Evolutionary conservation across 495 filamentous ascomycete species (phyloP).

Genomic region (Penicillium manginii): DNA sequence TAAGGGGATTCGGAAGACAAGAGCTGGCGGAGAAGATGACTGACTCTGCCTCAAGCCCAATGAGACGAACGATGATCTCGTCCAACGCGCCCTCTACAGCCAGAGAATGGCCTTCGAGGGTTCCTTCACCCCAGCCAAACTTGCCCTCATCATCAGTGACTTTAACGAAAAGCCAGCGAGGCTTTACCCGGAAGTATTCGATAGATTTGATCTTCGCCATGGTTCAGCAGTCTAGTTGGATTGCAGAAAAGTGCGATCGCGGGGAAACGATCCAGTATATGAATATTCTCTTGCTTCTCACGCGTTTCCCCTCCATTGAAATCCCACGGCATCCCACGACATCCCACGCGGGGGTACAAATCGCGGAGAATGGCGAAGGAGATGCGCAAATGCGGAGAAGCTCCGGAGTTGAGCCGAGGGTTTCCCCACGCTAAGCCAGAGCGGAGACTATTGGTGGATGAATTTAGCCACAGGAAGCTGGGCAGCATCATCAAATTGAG

Average conservation of each 20-base stretch:
- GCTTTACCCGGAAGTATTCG: conserved; percentile 78
- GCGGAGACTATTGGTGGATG: conserved; percentile 16
- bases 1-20: neutral
- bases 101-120: conserved; percentile 75
- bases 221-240: neutral
- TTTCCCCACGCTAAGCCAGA: neutral
- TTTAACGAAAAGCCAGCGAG: conserved; percentile 84
- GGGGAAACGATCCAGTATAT: neutral
- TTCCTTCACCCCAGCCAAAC: conserved; percentile 81
- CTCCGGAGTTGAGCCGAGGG: conserved; percentile 12
- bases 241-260: neutral
- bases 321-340: neutral
- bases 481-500: neutral
- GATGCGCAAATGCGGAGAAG: conserved; percentile 1
- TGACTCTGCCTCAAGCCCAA: conserved; percentile 80
- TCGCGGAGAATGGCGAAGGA: neutral
- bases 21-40: conserved; percentile 8
- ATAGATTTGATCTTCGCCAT: conserved; percentile 75
- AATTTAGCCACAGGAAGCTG: neutral
- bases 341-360: conserved; percentile 24
- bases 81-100: conserved; percentile 81
- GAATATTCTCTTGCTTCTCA: neutral
- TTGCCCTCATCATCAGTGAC: conserved; percentile 66
- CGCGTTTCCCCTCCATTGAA: neutral
- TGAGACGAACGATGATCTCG: conserved; percentile 64